A percentile compares a stretch with the other conserved stretches of the same genome.
phyloP scores from a whole-genome alignment of 2,329 filamentous ascomycete genomes.

The Colletotrichum sp. region DNA sequence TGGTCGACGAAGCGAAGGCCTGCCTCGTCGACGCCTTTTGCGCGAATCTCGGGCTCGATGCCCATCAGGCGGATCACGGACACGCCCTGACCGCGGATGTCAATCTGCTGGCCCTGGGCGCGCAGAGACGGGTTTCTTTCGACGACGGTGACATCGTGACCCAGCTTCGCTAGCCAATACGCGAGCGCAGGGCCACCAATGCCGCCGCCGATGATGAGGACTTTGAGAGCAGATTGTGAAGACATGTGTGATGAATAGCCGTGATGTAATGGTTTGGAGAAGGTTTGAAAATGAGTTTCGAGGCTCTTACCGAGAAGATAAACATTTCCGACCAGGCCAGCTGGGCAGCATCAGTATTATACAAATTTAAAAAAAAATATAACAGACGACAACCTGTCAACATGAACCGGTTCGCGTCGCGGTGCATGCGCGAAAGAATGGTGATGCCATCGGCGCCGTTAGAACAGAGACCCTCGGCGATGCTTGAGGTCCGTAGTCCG shows the following conservation, averaged over 20 bases:
- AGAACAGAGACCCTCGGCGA: not conserved
- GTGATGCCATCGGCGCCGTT: not conserved
- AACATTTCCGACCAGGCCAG: not conserved
- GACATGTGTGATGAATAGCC: slow-evolving; percentile 21
- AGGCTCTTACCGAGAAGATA: no score
- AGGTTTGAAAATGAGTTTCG: not conserved
- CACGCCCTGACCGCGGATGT: slow-evolving; percentile 48
- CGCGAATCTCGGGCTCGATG: slow-evolving; percentile 38
- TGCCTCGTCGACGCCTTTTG: slow-evolving; percentile 46
- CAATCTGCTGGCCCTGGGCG: slow-evolving; percentile 48
- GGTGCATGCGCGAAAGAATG: not conserved
- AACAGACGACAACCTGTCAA: not conserved
- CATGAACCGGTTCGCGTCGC: not conserved
- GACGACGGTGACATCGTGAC: slow-evolving; percentile 45
- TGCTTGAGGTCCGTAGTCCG: not conserved
- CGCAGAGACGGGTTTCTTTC: slow-evolving; percentile 44
- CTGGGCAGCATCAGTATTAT: not conserved
- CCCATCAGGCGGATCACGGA: slow-evolving; percentile 43
- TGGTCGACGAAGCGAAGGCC: slow-evolving; percentile 52
- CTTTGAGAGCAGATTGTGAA: slow-evolving; percentile 39
- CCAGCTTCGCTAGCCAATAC: slow-evolving; percentile 41
- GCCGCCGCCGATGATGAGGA: slow-evolving; percentile 54
- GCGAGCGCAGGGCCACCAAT: slow-evolving; percentile 49
- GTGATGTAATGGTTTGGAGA: not conserved
- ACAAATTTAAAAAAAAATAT: not conserved